Base-by-base conservation (phyloP, 73 alveolate genomes). In the Paramecium tetraurelia region DNA sequence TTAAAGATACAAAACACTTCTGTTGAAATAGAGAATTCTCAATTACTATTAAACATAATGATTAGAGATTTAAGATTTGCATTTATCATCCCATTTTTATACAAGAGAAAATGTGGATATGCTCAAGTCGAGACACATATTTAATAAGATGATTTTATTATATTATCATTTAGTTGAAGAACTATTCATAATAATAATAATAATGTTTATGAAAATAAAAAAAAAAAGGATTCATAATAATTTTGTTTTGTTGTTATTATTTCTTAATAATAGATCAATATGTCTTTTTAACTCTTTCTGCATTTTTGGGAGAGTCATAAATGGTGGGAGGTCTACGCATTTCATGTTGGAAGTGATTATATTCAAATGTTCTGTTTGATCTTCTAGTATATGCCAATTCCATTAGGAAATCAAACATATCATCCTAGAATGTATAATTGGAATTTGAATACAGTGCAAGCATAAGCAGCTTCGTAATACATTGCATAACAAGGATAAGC, bases 381-480 rank as follows among this genome's bases (percentile, higher is more conserved):
- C 94, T 89, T 71, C 90, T 89, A 44, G 94, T 83, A 89, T 89
- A 89, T 20, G 94, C 94, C 68, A 89, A 89, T 63, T 89, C 94
- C 94, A 89, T 89, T 33, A 89, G 77, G 94, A 89, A 89, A 89
- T 89, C 94, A n/a, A 89, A 89, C 94, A 89, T 89, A 71, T 89
- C 94, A 89, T 89, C 94, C 88, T 89, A 89, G 4, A 18, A 41
- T n/a, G 5, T 35, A 16, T 29, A 12, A 38, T 18, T 11, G n/a
- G 3, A n/a, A 53, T 16, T 10, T 35, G 0, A 4, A 24, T 80
- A 80, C 90, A 20, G 90, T 80, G 94, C 94, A 89, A 27, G 94
- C 89, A 71, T 89, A 89, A 22, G 71, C 72, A 71, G 94, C 94
- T 89, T 89, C 94, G 31, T 89, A 89, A 70, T 27, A 89, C 84